Evolutionary conservation across 371 early-diverging fungal species (phyloP), one percentile per base, ranked within the genome.

Genomic region (Amoeboaphelidium protococcarum): DNA sequence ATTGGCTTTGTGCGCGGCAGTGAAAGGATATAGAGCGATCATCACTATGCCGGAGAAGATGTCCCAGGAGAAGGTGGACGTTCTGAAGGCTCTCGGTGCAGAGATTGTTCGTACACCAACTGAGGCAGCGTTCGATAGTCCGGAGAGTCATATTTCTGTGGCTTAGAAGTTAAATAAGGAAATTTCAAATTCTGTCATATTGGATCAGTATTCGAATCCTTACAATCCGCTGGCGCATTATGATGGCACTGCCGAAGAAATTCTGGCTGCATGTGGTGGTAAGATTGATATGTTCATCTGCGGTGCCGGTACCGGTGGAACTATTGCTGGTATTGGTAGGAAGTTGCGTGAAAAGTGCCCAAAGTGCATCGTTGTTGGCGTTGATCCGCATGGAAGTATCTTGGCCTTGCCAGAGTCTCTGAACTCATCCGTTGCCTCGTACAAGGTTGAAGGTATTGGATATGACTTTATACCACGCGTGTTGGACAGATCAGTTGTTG

Each of bases 81-180:
- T 92, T 0, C 68, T 95, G 51, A 92, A 90, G 61, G 89, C 87
- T 2, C 66, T 92, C 16, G 94, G 92, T 37, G 92, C 94, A 25
- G 92, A 95, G 60, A 90, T 90, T 57, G 89, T 89, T 48, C 82
- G 92, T 52, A 91, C 96, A 3, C 94, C 94, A 23, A 92, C 92
- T 24, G 94, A 92, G 62, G 96, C 91, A 10, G 87, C 89, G 19
- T 89, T 77, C 54, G 85, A 87, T 40, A 75, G 88, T 54, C 84
- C 91, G 1, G 58, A 74, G 46, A 90, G 90, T 64, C 90, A 92
- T 57, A 92, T 92, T 58, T 84, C 70, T 54, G 88, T 95, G 27
- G 94, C 96, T 23, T 71, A 76, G 49, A 76, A 82, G 23, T 64
- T 95, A 54, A 80, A 85, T 59, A 67, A 77, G 41, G 85, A 91